Conservation (phyloP, 371 early-diverging fungal species). For the Fennellomyces sp. region DNA sequence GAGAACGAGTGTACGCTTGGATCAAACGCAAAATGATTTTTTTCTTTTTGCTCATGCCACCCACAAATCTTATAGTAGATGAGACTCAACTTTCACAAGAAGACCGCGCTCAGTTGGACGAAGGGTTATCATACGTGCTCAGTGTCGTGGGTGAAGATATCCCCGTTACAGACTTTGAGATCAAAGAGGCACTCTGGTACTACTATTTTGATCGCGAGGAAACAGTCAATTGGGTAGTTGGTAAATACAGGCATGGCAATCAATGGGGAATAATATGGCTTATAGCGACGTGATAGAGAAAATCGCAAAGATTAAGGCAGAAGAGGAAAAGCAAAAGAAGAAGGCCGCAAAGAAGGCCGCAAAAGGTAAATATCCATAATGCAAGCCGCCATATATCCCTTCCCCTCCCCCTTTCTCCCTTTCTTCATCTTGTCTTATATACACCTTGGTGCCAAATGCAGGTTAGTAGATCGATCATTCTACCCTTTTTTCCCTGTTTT, state of each 20-base stretch:
- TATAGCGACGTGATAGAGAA: slow-evolving; percentile 30
- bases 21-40: neutral
- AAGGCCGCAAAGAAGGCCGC: slow-evolving; percentile 38
- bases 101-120: slow-evolving; percentile 51
- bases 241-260: slow-evolving; percentile 32
- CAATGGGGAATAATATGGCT: neutral
- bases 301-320: slow-evolving; percentile 31
- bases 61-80: slow-evolving; percentile 26
- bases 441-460: neutral
- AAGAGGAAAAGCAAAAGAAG: slow-evolving; percentile 47
- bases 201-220: slow-evolving; percentile 65
- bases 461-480: neutral
- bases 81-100: slow-evolving; percentile 46
- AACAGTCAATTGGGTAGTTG: slow-evolving; percentile 59
- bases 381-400: slow-evolving; percentile 1
- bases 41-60: neutral
- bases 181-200: slow-evolving; percentile 70
- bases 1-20: slow-evolving; percentile 35
- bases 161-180: slow-evolving; percentile 51
- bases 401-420: neutral
- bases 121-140: slow-evolving; percentile 53
- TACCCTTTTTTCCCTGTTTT: neutral
- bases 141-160: slow-evolving; percentile 56
- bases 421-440: neutral
- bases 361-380: slow-evolving; percentile 29